phyloP scores from a whole-genome alignment of 768 basidiomycete genomes.

The Coprinopsis sp. region DNA sequence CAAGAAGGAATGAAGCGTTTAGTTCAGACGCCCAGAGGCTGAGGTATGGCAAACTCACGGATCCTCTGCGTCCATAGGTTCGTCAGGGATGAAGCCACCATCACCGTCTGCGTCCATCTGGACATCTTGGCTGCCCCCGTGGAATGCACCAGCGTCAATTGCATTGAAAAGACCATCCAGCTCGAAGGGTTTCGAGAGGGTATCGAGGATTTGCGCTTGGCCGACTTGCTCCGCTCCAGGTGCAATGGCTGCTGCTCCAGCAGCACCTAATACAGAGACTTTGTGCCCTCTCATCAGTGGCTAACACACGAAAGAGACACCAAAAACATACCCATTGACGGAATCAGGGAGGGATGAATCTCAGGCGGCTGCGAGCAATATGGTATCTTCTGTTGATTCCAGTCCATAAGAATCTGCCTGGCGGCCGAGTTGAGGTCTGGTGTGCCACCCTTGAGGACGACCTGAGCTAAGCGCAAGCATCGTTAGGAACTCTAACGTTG shows the following conservation, averaged over 20 bases:
- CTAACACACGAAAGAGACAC: background rate
- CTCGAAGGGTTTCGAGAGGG: constrained; percentile 75
- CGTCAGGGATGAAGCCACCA: constrained; percentile 39
- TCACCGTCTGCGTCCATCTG: constrained; percentile 43
- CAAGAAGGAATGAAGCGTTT: background rate
- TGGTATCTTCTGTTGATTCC: constrained; percentile 95
- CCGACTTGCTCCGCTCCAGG: constrained; percentile 79
- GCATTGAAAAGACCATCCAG: constrained; percentile 74
- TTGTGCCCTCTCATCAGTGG: background rate
- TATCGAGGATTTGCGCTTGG: constrained; percentile 70
- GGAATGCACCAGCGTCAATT: constrained; percentile 80
- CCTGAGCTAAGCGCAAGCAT: constrained; percentile 84
- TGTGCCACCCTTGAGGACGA: constrained; percentile 83
- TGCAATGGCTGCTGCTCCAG: constrained; percentile 37
- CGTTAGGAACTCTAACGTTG: constrained; percentile 80
- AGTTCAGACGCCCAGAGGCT: background rate
- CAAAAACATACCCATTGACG: constrained; percentile 37
- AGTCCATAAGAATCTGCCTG: constrained; percentile 79
- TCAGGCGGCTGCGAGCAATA: constrained; percentile 80
- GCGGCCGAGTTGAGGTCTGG: constrained; percentile 84
- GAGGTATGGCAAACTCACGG: constrained; percentile 25
- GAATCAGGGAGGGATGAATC: constrained; percentile 73
- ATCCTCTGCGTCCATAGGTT: constrained; percentile 41
- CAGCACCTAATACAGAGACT: constrained; percentile 10
- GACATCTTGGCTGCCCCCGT: constrained; percentile 37